These are phyloP conservation scores for Aspergillus spinulosporus DNA, from an alignment of 2,329 filamentous ascomycete species.

Conservation along the genomic window DNA sequence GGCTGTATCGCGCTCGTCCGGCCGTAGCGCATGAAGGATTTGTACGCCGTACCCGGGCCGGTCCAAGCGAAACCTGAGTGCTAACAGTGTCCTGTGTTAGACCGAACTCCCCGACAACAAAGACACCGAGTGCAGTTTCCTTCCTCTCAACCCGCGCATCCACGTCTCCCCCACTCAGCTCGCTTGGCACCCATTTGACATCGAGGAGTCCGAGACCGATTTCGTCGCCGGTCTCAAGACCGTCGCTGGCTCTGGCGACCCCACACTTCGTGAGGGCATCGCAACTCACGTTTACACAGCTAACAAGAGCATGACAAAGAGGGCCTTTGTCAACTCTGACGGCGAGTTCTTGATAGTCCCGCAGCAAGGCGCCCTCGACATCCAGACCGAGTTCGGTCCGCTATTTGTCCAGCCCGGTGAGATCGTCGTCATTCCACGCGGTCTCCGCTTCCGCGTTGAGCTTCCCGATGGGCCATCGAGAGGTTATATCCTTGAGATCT, in stretches of 20 bases:
- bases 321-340: slow-evolving; percentile 61
- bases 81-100: no score
- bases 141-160: background rate
- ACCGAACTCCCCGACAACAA: slow-evolving; percentile 18
- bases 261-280: background rate
- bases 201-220: background rate
- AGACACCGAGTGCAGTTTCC: background rate
- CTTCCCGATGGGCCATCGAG: slow-evolving; percentile 60
- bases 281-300: slow-evolving; percentile 28
- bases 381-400: slow-evolving; percentile 67
- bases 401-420: slow-evolving; percentile 66
- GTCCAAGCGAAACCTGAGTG: no score
- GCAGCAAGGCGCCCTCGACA: slow-evolving; percentile 64
- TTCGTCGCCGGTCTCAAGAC: background rate
- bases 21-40: slow-evolving; percentile 58
- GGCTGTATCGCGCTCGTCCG: slow-evolving; percentile 59
- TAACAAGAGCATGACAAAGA: slow-evolving; percentile 56
- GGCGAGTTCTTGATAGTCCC: slow-evolving; percentile 66
- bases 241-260: background rate
- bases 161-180: background rate
- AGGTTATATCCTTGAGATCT: slow-evolving; percentile 68
- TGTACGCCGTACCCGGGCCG: slow-evolving; percentile 22
- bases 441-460: slow-evolving; percentile 62
- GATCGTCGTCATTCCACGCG: slow-evolving; percentile 64
- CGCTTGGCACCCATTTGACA: background rate